Evolutionary conservation across 805 yeast species (phyloP), one percentile per base, ranked within the genome.

Genomic region (Yarrowia bubula): DNA sequence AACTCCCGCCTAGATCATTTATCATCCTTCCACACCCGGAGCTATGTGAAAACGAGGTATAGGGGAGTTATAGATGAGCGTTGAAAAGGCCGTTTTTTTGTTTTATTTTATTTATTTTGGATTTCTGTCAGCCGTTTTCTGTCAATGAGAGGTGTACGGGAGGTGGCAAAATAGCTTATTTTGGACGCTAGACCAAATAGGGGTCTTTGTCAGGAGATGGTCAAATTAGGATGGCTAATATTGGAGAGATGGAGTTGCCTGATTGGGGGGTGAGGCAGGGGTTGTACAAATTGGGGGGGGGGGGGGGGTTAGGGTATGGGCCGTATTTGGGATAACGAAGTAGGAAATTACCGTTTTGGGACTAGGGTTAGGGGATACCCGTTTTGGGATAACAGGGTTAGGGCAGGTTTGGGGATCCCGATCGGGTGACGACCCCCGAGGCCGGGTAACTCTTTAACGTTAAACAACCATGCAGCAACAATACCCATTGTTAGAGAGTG

Each of bases 1-100:
- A 48, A 35, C 55, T 48, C 8, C 39, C 41, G 55, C 18, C 55
- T 48, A 48, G 55, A 48, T 48, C 55, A 48, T 48, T 48, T 48
- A 48, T 48, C 55, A 48, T 17, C 3, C 17, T 48, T 41, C 13
- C 13, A 31, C 10, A 8, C 41, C 55, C 55, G 41, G 17, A 48
- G 41, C 55, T 48, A 48, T 35, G 3, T 18, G 8, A 8, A 14
- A 4, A 48, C 13, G 6, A 17, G 41, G 32, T 35, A 35, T 35
- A 35, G 4, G 38, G 13, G 13, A 14, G 17, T 35, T 35, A 48
- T 48, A 48, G 55, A 48, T 48, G 55, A 18, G 55, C 28, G 4
- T 17, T 10, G 53, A 41, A 15, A 41, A n/a, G 22, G 18, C 22
- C 38, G 13, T 35, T 10, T 35, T 39, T 39, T n/a, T 39, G 2